phyloP scores from a whole-genome alignment of 148 eudicot species.

The Agrostemma githago region DNA sequence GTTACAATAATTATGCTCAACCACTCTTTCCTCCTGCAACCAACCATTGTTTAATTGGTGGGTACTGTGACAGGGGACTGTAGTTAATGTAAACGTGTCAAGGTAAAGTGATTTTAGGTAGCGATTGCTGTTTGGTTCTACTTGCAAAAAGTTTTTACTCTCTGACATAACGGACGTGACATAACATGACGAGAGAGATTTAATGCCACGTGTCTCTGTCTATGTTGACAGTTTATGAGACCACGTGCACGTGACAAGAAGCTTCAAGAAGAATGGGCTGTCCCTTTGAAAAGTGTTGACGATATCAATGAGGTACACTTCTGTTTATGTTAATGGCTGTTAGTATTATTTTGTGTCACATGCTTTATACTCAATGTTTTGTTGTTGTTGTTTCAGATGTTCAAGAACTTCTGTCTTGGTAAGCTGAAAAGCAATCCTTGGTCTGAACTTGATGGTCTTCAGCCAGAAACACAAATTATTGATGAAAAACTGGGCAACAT shows the following conservation, averaged over 20 bases:
- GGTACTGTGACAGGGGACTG: background rate
- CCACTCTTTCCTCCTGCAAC: background rate
- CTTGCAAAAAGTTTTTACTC: background rate
- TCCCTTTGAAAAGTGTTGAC: slow-evolving; percentile 62
- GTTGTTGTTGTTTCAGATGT: slow-evolving; percentile 49
- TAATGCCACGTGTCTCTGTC: background rate
- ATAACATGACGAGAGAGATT: background rate
- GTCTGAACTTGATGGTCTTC: slow-evolving; percentile 97
- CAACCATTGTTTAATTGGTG: background rate
- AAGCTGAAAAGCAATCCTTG: slow-evolving; percentile 83
- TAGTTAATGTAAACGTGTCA: background rate
- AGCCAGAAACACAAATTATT: slow-evolving; percentile 90
- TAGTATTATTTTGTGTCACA: background rate
- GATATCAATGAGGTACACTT: slow-evolving; percentile 66
- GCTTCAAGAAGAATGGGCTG: slow-evolving; percentile 84
- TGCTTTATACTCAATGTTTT: background rate
- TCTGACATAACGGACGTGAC: background rate
- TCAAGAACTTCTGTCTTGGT: slow-evolving; percentile 72
- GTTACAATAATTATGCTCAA: background rate
- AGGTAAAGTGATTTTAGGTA: background rate
- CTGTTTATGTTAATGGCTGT: background rate
- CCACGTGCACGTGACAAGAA: slow-evolving; percentile 87
- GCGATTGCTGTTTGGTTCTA: background rate
- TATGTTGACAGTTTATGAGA: slow-evolving; percentile 66
- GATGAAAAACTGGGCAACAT: slow-evolving; percentile 59